phyloP scores from a whole-genome alignment of 2,329 filamentous ascomycete species.

The Cercospora beticola region DNA sequence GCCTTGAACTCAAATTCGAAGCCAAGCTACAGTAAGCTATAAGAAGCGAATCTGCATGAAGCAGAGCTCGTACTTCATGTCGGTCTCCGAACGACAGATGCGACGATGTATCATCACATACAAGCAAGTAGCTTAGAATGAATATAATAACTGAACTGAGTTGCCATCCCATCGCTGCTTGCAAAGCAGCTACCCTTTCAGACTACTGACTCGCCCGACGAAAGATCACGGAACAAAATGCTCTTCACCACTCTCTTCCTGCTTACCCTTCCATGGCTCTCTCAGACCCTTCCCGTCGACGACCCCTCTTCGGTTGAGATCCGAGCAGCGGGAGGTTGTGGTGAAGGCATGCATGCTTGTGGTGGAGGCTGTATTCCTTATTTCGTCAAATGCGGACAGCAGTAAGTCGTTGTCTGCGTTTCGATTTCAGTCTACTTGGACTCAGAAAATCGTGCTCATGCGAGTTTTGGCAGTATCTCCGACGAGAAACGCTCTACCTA shows the following conservation, averaged over 20 bases:
- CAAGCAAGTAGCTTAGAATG: neutral
- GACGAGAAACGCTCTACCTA: neutral
- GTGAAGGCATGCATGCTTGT: neutral
- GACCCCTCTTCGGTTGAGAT: neutral
- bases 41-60: conserved; percentile 10
- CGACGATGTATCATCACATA: neutral
- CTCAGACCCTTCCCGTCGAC: neutral
- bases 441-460: neutral
- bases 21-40: conserved; percentile 9
- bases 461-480: neutral
- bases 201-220: neutral
- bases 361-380: neutral
- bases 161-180: neutral
- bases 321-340: neutral
- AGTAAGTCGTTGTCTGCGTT: neutral
- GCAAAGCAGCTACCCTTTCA: neutral
- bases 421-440: neutral
- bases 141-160: neutral
- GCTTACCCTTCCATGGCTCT: neutral
- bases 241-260: conserved; percentile 1
- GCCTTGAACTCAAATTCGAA: neutral
- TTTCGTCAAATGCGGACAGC: neutral
- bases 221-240: neutral
- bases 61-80: neutral
- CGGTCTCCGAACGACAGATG: neutral